Percentiles rank a stretch among this genome's conserved stretches.
Evolutionary conservation across 129 eudicot species (phyloP).

Genomic region (Flaveria linearis): DNA sequence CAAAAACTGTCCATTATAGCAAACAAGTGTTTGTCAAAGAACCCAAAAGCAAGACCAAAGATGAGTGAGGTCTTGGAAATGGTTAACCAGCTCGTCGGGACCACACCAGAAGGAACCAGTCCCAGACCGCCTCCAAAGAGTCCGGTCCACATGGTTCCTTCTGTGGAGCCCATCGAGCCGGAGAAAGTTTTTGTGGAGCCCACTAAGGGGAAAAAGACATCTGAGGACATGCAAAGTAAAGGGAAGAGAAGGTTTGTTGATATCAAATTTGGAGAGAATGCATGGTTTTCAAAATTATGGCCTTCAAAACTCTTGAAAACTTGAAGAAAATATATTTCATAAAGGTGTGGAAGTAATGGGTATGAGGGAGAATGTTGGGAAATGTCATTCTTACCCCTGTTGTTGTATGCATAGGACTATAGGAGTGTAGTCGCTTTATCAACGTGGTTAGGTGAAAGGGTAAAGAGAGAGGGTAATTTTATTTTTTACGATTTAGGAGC

Average conservation of each 20-base stretch:
- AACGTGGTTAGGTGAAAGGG: constrained; percentile 23
- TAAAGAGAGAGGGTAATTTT: constrained; percentile 12
- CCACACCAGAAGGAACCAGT: constrained; percentile 33
- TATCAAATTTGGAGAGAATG: constrained; percentile 40
- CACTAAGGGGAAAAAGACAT: constrained; percentile 33
- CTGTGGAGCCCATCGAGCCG: constrained; percentile 27
- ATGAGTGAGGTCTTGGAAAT: constrained; percentile 84
- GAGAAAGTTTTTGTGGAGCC: constrained; percentile 39
- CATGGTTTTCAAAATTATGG: constrained; percentile 60
- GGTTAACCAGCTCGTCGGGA: constrained; percentile 58
- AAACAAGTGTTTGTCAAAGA: constrained; percentile 64
- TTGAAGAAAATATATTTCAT: constrained; percentile 14
- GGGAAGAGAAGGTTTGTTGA: constrained; percentile 47
- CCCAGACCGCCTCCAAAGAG: constrained; percentile 43
- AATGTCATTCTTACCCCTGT: constrained; percentile 26
- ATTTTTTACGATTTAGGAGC: constrained; percentile 5
- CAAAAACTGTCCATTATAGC: constrained; percentile 67
- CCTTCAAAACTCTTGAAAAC: constrained; percentile 53
- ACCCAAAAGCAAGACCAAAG: constrained; percentile 69
- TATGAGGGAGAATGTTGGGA: not conserved
- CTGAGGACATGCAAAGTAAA: constrained; percentile 33
- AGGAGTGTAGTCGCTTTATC: constrained; percentile 11
- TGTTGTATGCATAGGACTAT: constrained; percentile 19
- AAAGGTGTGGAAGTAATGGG: not conserved
- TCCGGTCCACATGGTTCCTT: constrained; percentile 34